Conservation (phyloP, 768 basidiomycete genomes). For the Mycena galopus region DNA sequence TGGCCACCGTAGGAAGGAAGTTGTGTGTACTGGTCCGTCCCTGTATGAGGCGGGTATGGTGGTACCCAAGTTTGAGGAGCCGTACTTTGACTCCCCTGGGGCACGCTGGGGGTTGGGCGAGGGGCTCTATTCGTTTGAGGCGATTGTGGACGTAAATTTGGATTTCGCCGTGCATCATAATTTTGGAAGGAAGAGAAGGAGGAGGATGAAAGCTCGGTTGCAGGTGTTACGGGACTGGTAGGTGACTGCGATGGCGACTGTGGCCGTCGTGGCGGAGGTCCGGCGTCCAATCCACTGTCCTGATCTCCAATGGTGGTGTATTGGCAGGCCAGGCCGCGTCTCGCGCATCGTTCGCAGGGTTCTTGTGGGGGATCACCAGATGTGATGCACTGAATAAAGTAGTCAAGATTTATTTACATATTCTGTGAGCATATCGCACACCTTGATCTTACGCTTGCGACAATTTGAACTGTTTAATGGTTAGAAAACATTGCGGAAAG, state of each 20-base stretch:
- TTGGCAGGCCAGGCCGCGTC: constrained; percentile 15
- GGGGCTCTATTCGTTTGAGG: background rate
- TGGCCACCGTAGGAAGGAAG: background rate
- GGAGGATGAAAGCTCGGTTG: background rate
- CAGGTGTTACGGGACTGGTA: background rate
- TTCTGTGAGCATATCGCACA: background rate
- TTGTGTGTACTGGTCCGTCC: background rate
- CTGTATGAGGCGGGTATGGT: background rate
- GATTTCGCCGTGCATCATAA: background rate
- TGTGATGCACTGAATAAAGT: constrained; percentile 4
- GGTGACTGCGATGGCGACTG: background rate
- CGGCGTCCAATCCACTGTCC: background rate
- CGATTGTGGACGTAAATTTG: background rate
- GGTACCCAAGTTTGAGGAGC: background rate
- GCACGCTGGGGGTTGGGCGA: background rate
- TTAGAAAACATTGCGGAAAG: no score
- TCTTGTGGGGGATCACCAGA: background rate
- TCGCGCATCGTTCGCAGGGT: constrained; percentile 21
- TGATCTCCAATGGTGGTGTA: constrained; percentile 5
- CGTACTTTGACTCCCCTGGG: background rate
- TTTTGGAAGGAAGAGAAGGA: background rate
- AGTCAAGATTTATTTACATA: background rate
- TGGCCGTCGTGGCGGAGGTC: background rate
- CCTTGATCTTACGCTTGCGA: constrained; percentile 24
- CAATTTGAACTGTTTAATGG: no score